phyloP scores from a whole-genome alignment of 169 alveolate genomes.

The Cryptosporidium meleagridis region DNA sequence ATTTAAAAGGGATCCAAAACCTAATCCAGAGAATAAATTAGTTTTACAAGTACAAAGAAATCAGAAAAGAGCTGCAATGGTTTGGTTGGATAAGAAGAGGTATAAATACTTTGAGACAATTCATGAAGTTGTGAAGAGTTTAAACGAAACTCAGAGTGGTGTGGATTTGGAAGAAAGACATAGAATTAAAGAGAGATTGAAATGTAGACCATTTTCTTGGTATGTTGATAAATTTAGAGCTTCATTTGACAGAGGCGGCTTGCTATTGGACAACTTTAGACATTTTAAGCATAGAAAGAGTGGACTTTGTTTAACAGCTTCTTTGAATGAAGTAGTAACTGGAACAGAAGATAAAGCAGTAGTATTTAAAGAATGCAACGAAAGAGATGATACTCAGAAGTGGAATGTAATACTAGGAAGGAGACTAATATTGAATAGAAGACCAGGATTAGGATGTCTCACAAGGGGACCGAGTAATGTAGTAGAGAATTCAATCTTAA shows the following conservation, averaged over 20 bases:
- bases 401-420: slow-evolving; percentile 61
- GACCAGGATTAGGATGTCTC: slow-evolving; percentile 37
- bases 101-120: slow-evolving; percentile 53
- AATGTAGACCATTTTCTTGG: slow-evolving; percentile 76
- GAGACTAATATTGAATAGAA: slow-evolving; percentile 36
- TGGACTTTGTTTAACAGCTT: slow-evolving; percentile 65
- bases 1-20: slow-evolving; percentile 70
- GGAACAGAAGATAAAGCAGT: slow-evolving; percentile 65
- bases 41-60: slow-evolving; percentile 73
- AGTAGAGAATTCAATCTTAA: slow-evolving; percentile 41
- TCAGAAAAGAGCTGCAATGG: slow-evolving; percentile 73
- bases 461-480: slow-evolving; percentile 68
- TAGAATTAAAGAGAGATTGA: slow-evolving; percentile 23
- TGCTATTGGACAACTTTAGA: slow-evolving; percentile 46
- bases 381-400: slow-evolving; percentile 20
- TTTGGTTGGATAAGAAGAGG: slow-evolving; percentile 70
- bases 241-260: slow-evolving; percentile 62
- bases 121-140: slow-evolving; percentile 26
- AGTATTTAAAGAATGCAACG: slow-evolving; percentile 27
- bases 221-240: slow-evolving; percentile 65
- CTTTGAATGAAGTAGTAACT: slow-evolving; percentile 58
- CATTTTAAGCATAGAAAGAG: slow-evolving; percentile 47
- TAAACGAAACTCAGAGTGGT: slow-evolving; percentile 52
- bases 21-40: slow-evolving; percentile 73
- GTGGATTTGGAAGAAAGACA: slow-evolving; percentile 36